Evolutionary conservation across 2,329 filamentous ascomycete genomes (phyloP), one percentile per base, ranked within the genome.

Genomic region (Chalaropsis thielavioides): DNA sequence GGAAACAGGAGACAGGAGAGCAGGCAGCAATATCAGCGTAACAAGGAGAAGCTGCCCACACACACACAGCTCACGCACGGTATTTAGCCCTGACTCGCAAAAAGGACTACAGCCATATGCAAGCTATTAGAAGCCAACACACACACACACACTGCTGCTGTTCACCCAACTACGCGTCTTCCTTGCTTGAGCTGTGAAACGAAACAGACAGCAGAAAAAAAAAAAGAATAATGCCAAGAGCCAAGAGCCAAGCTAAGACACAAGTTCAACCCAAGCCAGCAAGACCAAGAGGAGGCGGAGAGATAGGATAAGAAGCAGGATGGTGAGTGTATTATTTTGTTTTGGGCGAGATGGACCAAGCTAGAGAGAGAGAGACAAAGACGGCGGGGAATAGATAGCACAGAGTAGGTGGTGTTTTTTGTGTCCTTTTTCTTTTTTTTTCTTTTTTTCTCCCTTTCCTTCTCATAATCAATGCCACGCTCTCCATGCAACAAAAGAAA

Each of bases 201-300:
- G 51, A 58, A 58, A 58, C 51, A 58, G 51, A 31, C 51, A 58
- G 19, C 51, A 58, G 51, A 6, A 19, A 27, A 2, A 35, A 31
- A 58, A 35, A 24, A 27, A 51, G 24, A 51, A 51, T 22, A 51
- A 24, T 19, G 8, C 19, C 27, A 58, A 35, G 19, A 58, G 17
- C 27, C 24, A 31, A 58, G 51, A 58, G 17, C 27, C 24, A 31
- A 58, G 51, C 51, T 35, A 58, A 58, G 51, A 58, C 51, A 58
- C 27, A n/a, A 38, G 51, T 58, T 58, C 51, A 58, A 58, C 51
- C 51, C 51, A 58, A 58, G 51, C 51, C 8, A 58, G 31, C 24
- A 58, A n/a, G 51, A 58, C 17, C 17, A 58, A 58, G 51, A 35
- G 51, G 10, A 19, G 51, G 27, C 51, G 51, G 27, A 17, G 27